These are phyloP conservation scores for Trichoderma polysporum DNA, from an alignment of 2,329 filamentous ascomycete species.

Conservation along the genomic window DNA sequence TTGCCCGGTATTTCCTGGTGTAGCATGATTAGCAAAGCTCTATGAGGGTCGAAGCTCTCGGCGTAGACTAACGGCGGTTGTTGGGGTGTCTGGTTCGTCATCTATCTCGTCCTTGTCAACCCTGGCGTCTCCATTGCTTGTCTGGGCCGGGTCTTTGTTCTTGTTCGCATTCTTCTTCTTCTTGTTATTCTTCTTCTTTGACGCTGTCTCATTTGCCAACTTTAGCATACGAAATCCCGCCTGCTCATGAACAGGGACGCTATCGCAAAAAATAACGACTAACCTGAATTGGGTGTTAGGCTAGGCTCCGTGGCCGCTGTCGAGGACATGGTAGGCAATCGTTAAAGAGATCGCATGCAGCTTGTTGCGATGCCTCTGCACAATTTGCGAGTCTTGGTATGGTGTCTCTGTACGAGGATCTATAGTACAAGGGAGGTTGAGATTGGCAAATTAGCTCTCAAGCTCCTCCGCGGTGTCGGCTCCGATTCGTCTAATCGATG, in stretches of 20 bases:
- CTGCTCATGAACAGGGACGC: neutral
- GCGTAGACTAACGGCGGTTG: constrained; percentile 33
- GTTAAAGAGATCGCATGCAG: constrained; percentile 28
- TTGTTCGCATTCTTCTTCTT: constrained; percentile 59
- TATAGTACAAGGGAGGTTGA: neutral
- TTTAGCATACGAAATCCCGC: constrained; percentile 34
- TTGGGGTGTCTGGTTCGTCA: constrained; percentile 45
- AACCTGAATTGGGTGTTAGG: constrained; percentile 39
- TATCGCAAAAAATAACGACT: constrained; percentile 26
- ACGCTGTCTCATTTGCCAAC: constrained; percentile 34
- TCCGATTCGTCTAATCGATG: constrained; percentile 19
- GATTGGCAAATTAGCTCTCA: constrained; percentile 2
- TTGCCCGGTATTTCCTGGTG: constrained; percentile 31
- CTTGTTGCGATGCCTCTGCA: neutral
- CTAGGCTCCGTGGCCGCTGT: constrained; percentile 36
- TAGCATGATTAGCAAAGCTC: constrained; percentile 27
- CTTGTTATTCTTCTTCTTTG: constrained; percentile 59
- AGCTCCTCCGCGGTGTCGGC: constrained; percentile 11
- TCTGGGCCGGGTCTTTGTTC: constrained; percentile 42
- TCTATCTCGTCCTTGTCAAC: constrained; percentile 42
- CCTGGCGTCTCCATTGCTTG: constrained; percentile 35
- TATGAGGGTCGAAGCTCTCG: neutral
- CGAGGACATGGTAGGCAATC: constrained; percentile 41
- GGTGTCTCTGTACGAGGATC: neutral
- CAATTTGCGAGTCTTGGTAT: neutral